Evolutionary conservation across 352 stramenopile genomes (phyloP), one percentile per base, ranked within the genome.

Genomic region (Globisporangium canariense): DNA sequence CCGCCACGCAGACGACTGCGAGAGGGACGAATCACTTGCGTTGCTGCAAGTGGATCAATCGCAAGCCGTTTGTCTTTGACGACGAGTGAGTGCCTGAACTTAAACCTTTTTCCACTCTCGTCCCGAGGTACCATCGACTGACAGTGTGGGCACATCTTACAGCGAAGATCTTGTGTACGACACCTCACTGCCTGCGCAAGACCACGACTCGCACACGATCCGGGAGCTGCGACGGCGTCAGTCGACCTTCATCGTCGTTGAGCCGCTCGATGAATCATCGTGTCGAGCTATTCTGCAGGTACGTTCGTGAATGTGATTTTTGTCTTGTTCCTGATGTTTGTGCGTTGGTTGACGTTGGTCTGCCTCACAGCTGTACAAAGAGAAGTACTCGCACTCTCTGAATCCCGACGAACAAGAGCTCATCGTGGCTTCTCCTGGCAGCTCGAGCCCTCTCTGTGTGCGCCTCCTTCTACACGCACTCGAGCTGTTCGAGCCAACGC

Each of bases 151-250:
- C 10, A 25, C 14, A 4, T 16, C 36, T 22, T 56, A 13, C 30
- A 88, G 80, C 55, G 80, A 74, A 20, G 83, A 94, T 57, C 56
- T 91, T 14, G 73, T 94, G 25, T 91, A 88, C 47, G 81, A 91
- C 64, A 74, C 77, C 18, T 74, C 68, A 28, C 49, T 91, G 11
- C 67, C 75, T 4, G 53, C 70, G 2, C 62, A 67, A 16, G 66
- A 75, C 8, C 69, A 80, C 52, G 81, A 92, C 60, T 90, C 83
- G 2, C 82, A 88, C 56, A 89, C 80, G 0, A 87, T 93, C 22
- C 78, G 81, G 16, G 86, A 94, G 34, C 65, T 94, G n/a, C 75
- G 79, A 28, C 73, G 86, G 3, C 78, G 83, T 4, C 83, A 78
- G 14, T 73, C 83, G 3, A 75, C 58, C 16, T 92, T 91, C 59